Evolutionary conservation across 768 basidiomycete genomes (phyloP), one percentile per base, ranked within the genome.

Genomic region (Tephrocybe sp.): DNA sequence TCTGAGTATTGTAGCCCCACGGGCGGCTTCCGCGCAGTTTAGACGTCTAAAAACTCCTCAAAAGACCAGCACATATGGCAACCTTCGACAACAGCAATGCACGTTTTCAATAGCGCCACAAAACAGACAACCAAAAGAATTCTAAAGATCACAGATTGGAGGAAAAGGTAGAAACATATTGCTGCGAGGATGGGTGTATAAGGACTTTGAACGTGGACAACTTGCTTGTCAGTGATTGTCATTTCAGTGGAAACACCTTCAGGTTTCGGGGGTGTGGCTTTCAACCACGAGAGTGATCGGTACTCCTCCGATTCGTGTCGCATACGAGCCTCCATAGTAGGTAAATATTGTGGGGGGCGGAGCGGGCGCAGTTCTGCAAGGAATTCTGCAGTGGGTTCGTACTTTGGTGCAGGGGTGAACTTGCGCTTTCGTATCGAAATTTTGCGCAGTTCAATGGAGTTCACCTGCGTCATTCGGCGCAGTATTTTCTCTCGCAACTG

Each of bases 381-480:
- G 2, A 28, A 30, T 28, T 48, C 50, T 3, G 51, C 24, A 10
- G 48, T 39, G 6, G 43, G 34, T 4, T 30, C 15, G 20, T 51
- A 44, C 21, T 42, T 32, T 10, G 49, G 41, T 28, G 24, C 18
- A 10, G 36, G 38, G 23, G 46, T 42, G 38, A 28, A 25, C n/a
- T 48, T 51, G 50, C 50, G 50, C 28, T 48, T 34, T 6, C 57
- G 57, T 21, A 53, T 37, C 4, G 58, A 59, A 17, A 42, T 30
- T 8, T 39, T 26, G n/a, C 51, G 39, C 23, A 59, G 33, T 33
- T 46, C 47, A 4, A 30, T 39, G 2, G 56, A 47, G 50, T 59
- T 56, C 4, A 30, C 58, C 25, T 39, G 45, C 9, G 56, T 55
- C 50, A 50, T 57, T 17, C 56, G 58, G 15, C 58, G 58, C 20